Evolutionary conservation across 2,329 filamentous ascomycete species (phyloP), one percentile per base, ranked within the genome.

Genomic region (Spiromastix sp.): DNA sequence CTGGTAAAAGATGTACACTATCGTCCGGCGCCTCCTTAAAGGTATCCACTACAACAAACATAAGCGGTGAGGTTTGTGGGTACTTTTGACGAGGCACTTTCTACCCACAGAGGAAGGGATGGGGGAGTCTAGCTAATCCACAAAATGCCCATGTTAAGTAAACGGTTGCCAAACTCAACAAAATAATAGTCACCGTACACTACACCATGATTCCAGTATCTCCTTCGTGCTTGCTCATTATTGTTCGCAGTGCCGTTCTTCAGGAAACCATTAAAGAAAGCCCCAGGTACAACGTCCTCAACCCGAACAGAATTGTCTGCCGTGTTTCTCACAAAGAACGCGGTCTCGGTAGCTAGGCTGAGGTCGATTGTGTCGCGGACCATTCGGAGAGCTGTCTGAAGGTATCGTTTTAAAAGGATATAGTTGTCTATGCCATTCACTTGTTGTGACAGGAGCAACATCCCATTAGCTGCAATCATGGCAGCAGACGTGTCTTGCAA

Each of bases 101-200:
- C n/a, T n/a, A n/a, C n/a, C n/a, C n/a, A n/a, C n/a, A n/a, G n/a
- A n/a, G n/a, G n/a, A n/a, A n/a, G n/a, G n/a, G n/a, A n/a, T n/a
- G n/a, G n/a, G n/a, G n/a, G n/a, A n/a, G 12, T 25, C 10, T 25
- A 25, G 4, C 22, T 25, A 11, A 39, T 15, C 5, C 43, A 39
- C 12, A 10, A 32, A 32, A 44, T 32, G 5, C 42, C 42, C 45
- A 48, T 43, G 3, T 55, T 47, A 31, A 63, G 37, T 19, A 64
- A 34, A 31, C 57, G 60, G 37, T 64, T 64, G 3, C 60, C 61
- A 46, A 64, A 61, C 28, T 63, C 57, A 12, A 64, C 31, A 13
- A 63, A 44, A 34, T 54, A 64, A 31, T 64, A 64, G 40, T 64
- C 61, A 2, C 56, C 61, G 50, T 64, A 64, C 3, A 64, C 60